A percentile compares a stretch with the other conserved stretches of the same genome.
Evolutionary conservation across 192 early-diverging fungal species (phyloP).

Genomic region (Coemansia erecta): DNA sequence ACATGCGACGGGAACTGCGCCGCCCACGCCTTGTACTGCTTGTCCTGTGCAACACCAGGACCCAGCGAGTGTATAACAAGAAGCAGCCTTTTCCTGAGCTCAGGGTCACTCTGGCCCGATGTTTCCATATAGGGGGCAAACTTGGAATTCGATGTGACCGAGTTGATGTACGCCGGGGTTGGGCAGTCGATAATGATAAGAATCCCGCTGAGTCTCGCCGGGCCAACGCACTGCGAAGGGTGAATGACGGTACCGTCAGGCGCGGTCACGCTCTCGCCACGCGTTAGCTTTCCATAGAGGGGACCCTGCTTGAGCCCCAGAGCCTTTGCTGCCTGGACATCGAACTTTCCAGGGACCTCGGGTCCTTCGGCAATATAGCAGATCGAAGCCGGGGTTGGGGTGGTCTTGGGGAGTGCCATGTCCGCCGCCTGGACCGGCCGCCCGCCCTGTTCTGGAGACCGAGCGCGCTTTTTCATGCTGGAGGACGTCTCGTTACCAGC

Average conservation of each 20-base stretch:
- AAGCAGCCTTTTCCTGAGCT: conserved; percentile 17
- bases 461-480: conserved; percentile 29
- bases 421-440: conserved; percentile 14
- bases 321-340: conserved; percentile 59
- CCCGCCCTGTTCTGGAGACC: conserved; percentile 20
- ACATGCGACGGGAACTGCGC: conserved; percentile 64
- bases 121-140: conserved; percentile 48
- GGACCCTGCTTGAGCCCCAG: conserved; percentile 71
- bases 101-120: conserved; percentile 6
- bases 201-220: conserved; percentile 58
- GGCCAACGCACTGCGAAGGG: conserved; percentile 67
- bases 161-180: conserved; percentile 52
- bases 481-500: conserved; percentile 12
- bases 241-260: conserved; percentile 67
- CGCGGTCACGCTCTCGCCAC: conserved; percentile 59
- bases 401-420: conserved; percentile 37
- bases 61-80: conserved; percentile 71
- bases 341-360: conserved; percentile 76
- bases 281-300: conserved; percentile 58
- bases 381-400: conserved; percentile 54
- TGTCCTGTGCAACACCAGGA: conserved; percentile 60
- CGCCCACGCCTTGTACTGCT: conserved; percentile 73
- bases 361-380: conserved; percentile 78
- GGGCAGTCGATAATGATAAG: conserved; percentile 75
- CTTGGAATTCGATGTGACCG: conserved; percentile 40